Percentiles rank a stretch among this genome's conserved stretches.
Conservation (phyloP, 768 basidiomycete species). For the Rhodosporidiobolus odoratus region DNA sequence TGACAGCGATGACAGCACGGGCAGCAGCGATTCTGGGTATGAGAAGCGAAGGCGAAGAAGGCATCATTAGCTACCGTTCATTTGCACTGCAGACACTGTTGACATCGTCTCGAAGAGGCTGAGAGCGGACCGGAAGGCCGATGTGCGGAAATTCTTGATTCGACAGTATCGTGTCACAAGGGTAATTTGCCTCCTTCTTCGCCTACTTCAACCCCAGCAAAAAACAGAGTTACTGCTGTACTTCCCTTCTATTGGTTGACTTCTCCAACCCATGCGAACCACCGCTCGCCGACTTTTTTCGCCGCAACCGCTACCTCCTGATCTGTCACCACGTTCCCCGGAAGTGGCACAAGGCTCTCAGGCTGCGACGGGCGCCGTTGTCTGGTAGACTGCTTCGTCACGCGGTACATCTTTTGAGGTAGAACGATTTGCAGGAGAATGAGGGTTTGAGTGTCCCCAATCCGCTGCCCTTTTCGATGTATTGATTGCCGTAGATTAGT, state of each 20-base stretch:
- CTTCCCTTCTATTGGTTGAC: constrained; percentile 12
- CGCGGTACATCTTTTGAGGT: constrained; percentile 1
- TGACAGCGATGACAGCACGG: neutral
- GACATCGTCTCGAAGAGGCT: neutral
- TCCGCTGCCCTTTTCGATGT: too few relatives aligned
- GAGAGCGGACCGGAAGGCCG: neutral
- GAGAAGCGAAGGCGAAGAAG: neutral
- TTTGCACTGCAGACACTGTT: too few relatives aligned
- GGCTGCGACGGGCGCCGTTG: neutral
- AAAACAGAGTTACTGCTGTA: neutral
- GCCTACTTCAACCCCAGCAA: constrained; percentile 3
- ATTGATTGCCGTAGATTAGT: too few relatives aligned
- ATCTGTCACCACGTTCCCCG: neutral
- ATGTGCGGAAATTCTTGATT: neutral
- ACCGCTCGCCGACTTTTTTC: constrained; percentile 5
- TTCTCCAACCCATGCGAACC: constrained; percentile 2
- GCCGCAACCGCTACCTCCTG: constrained; percentile 7
- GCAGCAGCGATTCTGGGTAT: neutral
- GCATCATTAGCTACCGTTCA: neutral
- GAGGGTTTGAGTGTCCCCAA: too few relatives aligned
- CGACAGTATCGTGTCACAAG: neutral
- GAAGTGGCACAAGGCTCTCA: neutral
- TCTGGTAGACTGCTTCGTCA: neutral
- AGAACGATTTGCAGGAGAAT: too few relatives aligned
- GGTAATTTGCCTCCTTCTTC: neutral